Conservation (phyloP, 2,329 filamentous ascomycete species). For the Tolypocladium pustulatum region DNA sequence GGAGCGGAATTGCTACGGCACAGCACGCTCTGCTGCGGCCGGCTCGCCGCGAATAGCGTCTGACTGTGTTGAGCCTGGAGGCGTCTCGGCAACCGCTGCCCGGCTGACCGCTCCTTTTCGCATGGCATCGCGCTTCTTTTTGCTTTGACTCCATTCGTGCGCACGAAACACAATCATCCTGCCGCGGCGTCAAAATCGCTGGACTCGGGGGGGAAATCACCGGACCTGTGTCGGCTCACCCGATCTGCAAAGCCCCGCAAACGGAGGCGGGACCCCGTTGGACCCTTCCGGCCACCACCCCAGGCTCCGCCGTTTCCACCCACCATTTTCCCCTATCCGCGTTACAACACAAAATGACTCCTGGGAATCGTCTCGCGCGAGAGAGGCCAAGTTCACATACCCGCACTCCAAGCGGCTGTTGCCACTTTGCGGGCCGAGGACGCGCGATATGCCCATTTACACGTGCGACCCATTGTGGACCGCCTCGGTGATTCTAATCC, state of each 20-base stretch:
- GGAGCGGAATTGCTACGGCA: neutral
- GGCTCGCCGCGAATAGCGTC: neutral
- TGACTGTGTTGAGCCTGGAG: neutral
- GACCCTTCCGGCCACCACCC: constrained; percentile 1
- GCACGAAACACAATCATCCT: neutral
- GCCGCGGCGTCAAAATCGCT: neutral
- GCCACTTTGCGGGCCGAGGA: neutral
- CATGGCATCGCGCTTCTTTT: neutral
- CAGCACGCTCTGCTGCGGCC: neutral
- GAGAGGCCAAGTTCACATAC: neutral
- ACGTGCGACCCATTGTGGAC: neutral
- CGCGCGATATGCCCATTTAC: neutral
- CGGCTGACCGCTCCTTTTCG: neutral
- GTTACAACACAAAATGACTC: constrained; percentile 1
- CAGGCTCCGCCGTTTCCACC: neutral
- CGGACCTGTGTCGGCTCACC: neutral
- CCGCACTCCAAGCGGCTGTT: neutral
- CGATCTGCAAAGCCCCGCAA: constrained; percentile 1
- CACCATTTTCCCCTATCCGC: neutral
- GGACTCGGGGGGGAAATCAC: neutral
- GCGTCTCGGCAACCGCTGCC: constrained; percentile 1
- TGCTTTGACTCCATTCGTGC: too few species aligned
- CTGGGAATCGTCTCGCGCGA: neutral
- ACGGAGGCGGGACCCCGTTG: neutral
- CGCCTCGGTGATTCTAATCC: neutral